Conservation (phyloP, 768 basidiomycete species). For the Boletus rufocinnamomeus region DNA sequence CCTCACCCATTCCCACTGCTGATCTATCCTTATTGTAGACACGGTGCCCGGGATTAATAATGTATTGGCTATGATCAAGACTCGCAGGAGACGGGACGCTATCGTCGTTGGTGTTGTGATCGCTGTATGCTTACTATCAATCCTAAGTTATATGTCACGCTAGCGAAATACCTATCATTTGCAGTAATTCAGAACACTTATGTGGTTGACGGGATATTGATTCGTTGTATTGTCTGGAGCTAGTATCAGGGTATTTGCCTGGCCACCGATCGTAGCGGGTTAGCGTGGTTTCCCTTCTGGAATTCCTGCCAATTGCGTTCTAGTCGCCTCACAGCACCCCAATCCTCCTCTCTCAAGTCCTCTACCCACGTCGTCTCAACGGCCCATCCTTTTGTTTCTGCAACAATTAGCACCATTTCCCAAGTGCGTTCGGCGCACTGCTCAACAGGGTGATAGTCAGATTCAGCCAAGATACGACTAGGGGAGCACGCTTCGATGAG, state of each 20-base stretch:
- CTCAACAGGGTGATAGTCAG: conserved; percentile 75
- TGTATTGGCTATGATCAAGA: conserved; percentile 88
- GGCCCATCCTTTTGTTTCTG: conserved; percentile 75
- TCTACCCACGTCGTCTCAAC: conserved; percentile 62
- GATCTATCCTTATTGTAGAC: conserved; percentile 42
- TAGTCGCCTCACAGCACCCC: conserved; percentile 69
- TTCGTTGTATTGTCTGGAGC: background rate
- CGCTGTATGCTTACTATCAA: conserved; percentile 72
- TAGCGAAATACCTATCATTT: conserved; percentile 18
- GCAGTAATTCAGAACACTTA: conserved; percentile 3
- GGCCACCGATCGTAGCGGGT: background rate
- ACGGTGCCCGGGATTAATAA: conserved; percentile 96
- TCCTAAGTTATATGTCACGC: conserved; percentile 51
- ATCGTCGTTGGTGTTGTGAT: conserved; percentile 88
- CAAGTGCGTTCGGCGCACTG: conserved; percentile 63
- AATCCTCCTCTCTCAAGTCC: conserved; percentile 37
- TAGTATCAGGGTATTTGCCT: background rate
- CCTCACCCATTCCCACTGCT: background rate
- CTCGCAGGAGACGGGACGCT: conserved; percentile 84
- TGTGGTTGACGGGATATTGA: background rate
- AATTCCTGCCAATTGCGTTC: conserved; percentile 75
- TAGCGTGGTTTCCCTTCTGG: conserved; percentile 46
- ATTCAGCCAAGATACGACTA: conserved; percentile 79
- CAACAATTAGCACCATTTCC: conserved; percentile 74
- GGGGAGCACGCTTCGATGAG: conserved; percentile 67